Evolutionary conservation across 208 protist genomes (phyloP).

Genomic region (Trypanosoma conorhini): DNA sequence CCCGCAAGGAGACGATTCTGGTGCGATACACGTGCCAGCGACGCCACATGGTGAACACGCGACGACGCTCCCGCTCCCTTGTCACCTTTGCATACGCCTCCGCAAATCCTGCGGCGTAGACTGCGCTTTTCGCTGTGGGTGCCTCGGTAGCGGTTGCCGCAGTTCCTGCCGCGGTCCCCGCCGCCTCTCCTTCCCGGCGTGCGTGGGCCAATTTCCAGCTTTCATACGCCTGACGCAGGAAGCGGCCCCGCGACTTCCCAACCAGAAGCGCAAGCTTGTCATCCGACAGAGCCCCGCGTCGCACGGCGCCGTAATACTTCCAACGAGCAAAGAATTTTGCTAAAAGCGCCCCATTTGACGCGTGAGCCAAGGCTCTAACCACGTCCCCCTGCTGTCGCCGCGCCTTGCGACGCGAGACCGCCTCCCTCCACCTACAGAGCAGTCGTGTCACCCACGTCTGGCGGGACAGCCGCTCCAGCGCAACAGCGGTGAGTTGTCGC

Average conservation of each 20-base stretch:
- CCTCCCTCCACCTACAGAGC: conserved; percentile 48
- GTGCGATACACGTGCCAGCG: conserved; percentile 40
- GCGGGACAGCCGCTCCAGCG: conserved; percentile 48
- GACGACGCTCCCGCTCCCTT: conserved; percentile 22
- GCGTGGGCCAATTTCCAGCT: conserved; percentile 9
- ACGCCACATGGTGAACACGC: conserved; percentile 43
- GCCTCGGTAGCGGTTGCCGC: not conserved
- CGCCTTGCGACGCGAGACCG: conserved; percentile 23
- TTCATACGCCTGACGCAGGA: conserved; percentile 23
- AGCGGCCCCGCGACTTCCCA: conserved; percentile 9
- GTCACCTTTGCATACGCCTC: conserved; percentile 23
- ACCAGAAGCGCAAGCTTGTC: conserved; percentile 19
- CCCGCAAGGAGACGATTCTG: conserved; percentile 29
- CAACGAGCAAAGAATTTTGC: conserved; percentile 46
- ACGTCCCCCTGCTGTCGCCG: conserved; percentile 10
- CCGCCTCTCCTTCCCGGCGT: not conserved
- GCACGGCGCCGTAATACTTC: conserved; percentile 11
- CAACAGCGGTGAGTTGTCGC: conserved; percentile 38
- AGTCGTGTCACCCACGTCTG: conserved; percentile 33
- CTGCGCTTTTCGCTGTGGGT: not conserved
- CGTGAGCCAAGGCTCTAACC: conserved; percentile 26
- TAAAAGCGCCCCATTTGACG: conserved; percentile 19
- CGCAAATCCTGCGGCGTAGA: conserved; percentile 12
- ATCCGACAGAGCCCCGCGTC: not conserved
- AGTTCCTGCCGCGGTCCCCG: not conserved